These are phyloP conservation scores for Cichorium intybus DNA, from an alignment of 140 eudicot genomes.

Conservation along the genomic window DNA sequence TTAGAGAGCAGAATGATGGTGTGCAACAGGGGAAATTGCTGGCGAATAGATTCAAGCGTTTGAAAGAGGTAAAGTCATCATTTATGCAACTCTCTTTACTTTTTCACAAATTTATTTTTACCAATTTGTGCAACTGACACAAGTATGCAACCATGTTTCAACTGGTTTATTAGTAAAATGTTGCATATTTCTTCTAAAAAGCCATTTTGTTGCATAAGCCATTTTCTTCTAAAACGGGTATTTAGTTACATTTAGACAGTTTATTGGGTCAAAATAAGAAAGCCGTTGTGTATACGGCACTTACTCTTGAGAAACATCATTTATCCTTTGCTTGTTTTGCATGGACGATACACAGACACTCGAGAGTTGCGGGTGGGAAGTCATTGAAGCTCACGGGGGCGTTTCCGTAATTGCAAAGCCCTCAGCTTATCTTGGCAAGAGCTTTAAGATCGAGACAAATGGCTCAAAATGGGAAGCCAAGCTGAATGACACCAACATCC, in stretches of 20 bases:
- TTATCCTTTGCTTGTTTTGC: conserved; percentile 9
- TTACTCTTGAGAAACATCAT: background rate
- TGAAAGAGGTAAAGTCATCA: conserved; percentile 60
- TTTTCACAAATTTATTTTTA: too few relatives aligned
- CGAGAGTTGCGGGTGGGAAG: conserved; percentile 91
- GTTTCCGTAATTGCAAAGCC: conserved; percentile 94
- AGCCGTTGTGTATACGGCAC: background rate
- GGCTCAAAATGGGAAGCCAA: conserved; percentile 47
- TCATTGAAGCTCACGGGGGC: conserved; percentile 75
- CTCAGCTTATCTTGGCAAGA: conserved; percentile 62
- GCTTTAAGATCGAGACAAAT: conserved; percentile 37
- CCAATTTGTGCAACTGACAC: too few relatives aligned
- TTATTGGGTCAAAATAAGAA: background rate
- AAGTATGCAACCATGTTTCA: too few relatives aligned
- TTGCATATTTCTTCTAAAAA: too few relatives aligned
- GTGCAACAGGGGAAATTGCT: conserved; percentile 51
- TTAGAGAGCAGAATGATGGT: conserved; percentile 51
- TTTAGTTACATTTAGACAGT: background rate
- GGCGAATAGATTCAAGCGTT: conserved; percentile 56
- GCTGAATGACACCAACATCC: conserved; percentile 68
- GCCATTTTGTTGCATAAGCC: too few relatives aligned
- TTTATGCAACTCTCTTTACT: too few relatives aligned
- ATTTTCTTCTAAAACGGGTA: too few relatives aligned
- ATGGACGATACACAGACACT: conserved; percentile 50
- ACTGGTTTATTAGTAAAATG: too few relatives aligned